Percentiles rank a stretch among this genome's conserved stretches.
These are phyloP conservation scores for Emergomyces orientalis DNA, from an alignment of 2,329 filamentous ascomycete species.

Conservation along the genomic window DNA sequence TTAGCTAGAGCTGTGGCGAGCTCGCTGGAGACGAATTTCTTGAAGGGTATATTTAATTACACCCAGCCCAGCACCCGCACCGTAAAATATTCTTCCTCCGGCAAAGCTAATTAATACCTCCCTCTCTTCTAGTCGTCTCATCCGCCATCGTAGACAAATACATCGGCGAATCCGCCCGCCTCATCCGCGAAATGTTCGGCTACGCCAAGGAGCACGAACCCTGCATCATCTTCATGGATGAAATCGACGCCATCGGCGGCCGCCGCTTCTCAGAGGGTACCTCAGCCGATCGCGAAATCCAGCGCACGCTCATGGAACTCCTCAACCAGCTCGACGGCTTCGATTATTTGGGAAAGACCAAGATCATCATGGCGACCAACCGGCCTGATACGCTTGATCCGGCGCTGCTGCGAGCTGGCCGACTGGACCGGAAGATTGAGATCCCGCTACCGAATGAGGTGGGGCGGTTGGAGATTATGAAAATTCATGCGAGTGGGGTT, in stretches of 20 bases:
- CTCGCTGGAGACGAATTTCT: slow-evolving; percentile 93
- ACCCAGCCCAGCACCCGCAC: no score
- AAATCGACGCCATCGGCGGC: slow-evolving; percentile 97
- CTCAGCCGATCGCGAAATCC: slow-evolving; percentile 94
- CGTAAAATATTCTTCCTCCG: background rate
- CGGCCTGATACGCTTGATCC: slow-evolving; percentile 92
- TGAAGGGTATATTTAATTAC: slow-evolving; percentile 59
- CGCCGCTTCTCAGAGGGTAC: slow-evolving; percentile 95
- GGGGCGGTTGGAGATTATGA: slow-evolving; percentile 89
- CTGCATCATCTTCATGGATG: slow-evolving; percentile 99
- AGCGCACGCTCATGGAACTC: slow-evolving; percentile 95
- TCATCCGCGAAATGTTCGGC: slow-evolving; percentile 99
- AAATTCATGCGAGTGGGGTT: slow-evolving; percentile 86
- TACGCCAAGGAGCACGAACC: slow-evolving; percentile 99
- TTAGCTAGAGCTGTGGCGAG: slow-evolving; percentile 91
- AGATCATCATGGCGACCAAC: slow-evolving; percentile 99
- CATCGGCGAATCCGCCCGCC: slow-evolving; percentile 91
- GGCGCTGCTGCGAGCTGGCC: slow-evolving; percentile 77
- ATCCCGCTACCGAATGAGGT: slow-evolving; percentile 96
- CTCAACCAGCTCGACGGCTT: slow-evolving; percentile 98
- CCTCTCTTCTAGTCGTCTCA: slow-evolving; percentile 63
- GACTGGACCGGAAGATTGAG: slow-evolving; percentile 95
- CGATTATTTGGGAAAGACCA: slow-evolving; percentile 98
- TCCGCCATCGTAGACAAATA: slow-evolving; percentile 99
- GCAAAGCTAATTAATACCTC: background rate